Base-by-base conservation (phyloP, 2,329 filamentous ascomycete genomes). In the Ascochyta lentis region DNA sequence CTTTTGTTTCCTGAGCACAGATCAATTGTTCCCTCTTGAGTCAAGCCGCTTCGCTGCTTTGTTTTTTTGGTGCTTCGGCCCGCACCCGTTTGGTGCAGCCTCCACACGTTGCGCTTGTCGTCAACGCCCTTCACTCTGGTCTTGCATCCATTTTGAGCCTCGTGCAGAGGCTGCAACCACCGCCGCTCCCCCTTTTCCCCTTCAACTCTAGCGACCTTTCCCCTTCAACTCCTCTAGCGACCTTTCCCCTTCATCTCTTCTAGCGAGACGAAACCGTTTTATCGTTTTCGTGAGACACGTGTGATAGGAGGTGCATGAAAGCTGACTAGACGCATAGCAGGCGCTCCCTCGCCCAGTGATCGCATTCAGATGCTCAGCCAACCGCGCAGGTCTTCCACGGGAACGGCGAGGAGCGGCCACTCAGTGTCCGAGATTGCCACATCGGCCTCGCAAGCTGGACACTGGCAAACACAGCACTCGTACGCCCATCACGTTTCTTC, bases 311-410 rank as follows among this genome's bases (percentile, higher is more conserved):
- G 52, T 59, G 53, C 64, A 65, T 63, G 56, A 52, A 54, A 34
- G 54, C 64, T 62, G 60, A 67, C 64, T 34, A 37, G 46, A 51
- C 16, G 34, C 22, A 62, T 61, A 39, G 64, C 61, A 68, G 69
- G 70, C 40, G 73, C 72, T 22, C 70, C 72, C 15, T 76, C 73
- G n/a, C 73, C 74, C 29, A 75, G 69, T 58, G 74, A 77, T 55
- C 66, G 74, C 38, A 66, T 76, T 41, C 72, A 75, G 49, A 76
- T 77, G 60, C 69, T 75, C 54, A 75, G 69, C 68, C 72, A 74
- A 41, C 68, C 72, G 13, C 64, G 74, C 45, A 68, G 72, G 52
- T 71, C 71, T 12, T 76, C 74, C 31, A 75, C 73, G 15, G 68
- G 72, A 35, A 76, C 72, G 19, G 67, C 73, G n/a, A 66, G 73